Conservation (phyloP, 495 filamentous ascomycete genomes). For the Penicillium waksmanii region DNA sequence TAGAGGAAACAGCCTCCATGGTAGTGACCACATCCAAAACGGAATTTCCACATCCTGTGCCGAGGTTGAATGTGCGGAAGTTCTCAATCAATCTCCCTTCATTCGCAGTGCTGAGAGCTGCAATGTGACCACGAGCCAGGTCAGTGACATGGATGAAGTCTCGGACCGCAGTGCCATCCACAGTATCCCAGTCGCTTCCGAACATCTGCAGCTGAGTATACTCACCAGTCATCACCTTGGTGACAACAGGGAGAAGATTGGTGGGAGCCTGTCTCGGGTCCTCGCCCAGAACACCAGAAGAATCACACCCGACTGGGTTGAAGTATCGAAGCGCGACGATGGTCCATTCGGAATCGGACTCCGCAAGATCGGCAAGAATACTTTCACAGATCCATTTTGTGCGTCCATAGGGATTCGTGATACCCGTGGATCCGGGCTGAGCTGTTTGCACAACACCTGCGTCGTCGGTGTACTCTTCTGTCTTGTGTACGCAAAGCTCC, state of each 20-base stretch:
- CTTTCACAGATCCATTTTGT: slow-evolving; percentile 70
- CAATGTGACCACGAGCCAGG: slow-evolving; percentile 67
- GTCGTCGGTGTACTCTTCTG: slow-evolving; percentile 37
- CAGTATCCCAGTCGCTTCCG: slow-evolving; percentile 65
- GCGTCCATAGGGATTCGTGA: slow-evolving; percentile 68
- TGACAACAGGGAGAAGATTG: slow-evolving; percentile 65
- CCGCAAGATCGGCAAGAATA: slow-evolving; percentile 64
- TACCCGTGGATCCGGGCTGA: slow-evolving; percentile 51
- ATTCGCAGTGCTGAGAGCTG: slow-evolving; percentile 51
- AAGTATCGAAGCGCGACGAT: slow-evolving; percentile 69
- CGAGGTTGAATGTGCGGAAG: slow-evolving; percentile 58
- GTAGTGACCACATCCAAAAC: slow-evolving; percentile 55
- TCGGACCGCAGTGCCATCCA: slow-evolving; percentile 62
- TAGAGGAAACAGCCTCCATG: slow-evolving; percentile 48
- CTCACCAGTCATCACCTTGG: slow-evolving; percentile 60
- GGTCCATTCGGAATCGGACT: slow-evolving; percentile 61
- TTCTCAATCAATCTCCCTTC: slow-evolving; percentile 43
- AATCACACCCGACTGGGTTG: slow-evolving; percentile 68
- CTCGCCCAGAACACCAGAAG: slow-evolving; percentile 66
- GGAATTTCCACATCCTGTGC: slow-evolving; percentile 54
- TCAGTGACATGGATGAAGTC: slow-evolving; percentile 68
- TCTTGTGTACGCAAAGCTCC: slow-evolving; percentile 62
- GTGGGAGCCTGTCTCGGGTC: slow-evolving; percentile 63
- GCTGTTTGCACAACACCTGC: slow-evolving; percentile 34
- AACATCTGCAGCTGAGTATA: slow-evolving; percentile 60